A percentile compares a stretch with the other conserved stretches of the same genome.
phyloP scores from a whole-genome alignment of 352 stramenopile genomes.

The Phytophthora chlamydospora region DNA sequence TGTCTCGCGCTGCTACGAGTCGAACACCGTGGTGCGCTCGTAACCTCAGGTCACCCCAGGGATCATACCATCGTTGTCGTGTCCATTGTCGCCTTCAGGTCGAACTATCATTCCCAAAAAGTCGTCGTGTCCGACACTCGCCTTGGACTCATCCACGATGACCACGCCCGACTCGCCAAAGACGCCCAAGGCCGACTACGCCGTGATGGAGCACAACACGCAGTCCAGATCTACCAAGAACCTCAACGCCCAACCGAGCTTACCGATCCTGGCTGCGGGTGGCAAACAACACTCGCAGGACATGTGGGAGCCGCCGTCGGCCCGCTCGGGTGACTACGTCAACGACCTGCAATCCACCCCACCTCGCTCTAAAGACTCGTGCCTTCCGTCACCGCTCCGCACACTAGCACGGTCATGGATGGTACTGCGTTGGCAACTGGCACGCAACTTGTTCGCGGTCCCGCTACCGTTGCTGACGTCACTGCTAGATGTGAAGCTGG shows the following conservation, averaged over 20 bases:
- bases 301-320: constrained; percentile 16
- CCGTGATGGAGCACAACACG: constrained; percentile 2
- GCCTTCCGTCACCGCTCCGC: constrained; percentile 13
- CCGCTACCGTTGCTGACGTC: constrained; percentile 36
- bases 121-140: constrained; percentile 8
- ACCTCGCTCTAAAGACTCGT: constrained; percentile 2
- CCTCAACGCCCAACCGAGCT: constrained; percentile 17
- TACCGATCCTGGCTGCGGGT: constrained; percentile 22
- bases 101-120: constrained; percentile 25
- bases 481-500: constrained; percentile 42
- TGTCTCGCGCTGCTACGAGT: too few relatives aligned
- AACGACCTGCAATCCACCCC: constrained; percentile 25
- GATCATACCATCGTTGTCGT: too few relatives aligned
- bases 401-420: constrained; percentile 33
- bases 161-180: constrained; percentile 20
- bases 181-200: constrained; percentile 25
- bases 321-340: constrained; percentile 16
- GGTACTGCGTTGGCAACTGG: constrained; percentile 33
- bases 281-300: constrained; percentile 18
- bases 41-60: not conserved
- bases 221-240: too few relatives aligned
- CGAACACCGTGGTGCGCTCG: too few relatives aligned
- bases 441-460: constrained; percentile 35
- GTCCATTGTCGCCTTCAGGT: too few relatives aligned
- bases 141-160: constrained; percentile 15